Conservation (phyloP, 768 basidiomycete species). For the Epithele typhae region DNA sequence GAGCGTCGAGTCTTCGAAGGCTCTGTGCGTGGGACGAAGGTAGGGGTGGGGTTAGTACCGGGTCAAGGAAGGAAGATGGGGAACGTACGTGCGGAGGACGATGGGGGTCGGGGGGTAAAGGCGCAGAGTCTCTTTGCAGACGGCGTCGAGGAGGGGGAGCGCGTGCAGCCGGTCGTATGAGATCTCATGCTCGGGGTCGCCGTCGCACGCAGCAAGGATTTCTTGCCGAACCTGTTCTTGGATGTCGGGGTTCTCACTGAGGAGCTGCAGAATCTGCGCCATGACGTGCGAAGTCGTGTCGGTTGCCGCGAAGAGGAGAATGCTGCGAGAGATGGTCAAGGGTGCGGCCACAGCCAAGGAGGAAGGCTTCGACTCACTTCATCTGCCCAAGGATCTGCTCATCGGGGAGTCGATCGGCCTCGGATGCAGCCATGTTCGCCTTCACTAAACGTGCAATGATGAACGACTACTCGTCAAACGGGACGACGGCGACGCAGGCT, state of each 20-base stretch:
- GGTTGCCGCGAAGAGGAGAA: constrained; percentile 23
- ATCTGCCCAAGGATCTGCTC: constrained; percentile 21
- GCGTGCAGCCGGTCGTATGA: constrained; percentile 16
- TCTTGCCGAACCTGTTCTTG: constrained; percentile 31
- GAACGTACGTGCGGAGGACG: constrained; percentile 9
- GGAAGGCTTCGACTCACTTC: constrained; percentile 4
- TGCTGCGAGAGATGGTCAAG: constrained; percentile 4
- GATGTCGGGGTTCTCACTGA: constrained; percentile 28
- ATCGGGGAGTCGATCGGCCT: constrained; percentile 16
- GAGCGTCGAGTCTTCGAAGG: constrained; percentile 40
- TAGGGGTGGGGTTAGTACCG: constrained; percentile 2
- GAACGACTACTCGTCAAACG: background rate
- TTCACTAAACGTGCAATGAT: constrained; percentile 9
- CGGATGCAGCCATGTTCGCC: constrained; percentile 15
- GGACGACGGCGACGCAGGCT: constrained; percentile 12
- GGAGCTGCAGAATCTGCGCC: constrained; percentile 18
- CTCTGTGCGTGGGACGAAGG: constrained; percentile 9
- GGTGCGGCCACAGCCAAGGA: background rate
- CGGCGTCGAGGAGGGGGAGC: constrained; percentile 61
- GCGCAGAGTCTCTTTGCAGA: constrained; percentile 57
- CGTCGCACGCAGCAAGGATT: constrained; percentile 10
- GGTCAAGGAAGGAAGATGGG: background rate
- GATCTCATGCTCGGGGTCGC: constrained; percentile 32
- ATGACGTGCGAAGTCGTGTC: constrained; percentile 26
- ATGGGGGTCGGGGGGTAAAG: constrained; percentile 22